Percentiles rank a stretch among this genome's conserved stretches.
Conservation (phyloP, 2,329 filamentous ascomycete genomes). For the Blumeria graminis region DNA sequence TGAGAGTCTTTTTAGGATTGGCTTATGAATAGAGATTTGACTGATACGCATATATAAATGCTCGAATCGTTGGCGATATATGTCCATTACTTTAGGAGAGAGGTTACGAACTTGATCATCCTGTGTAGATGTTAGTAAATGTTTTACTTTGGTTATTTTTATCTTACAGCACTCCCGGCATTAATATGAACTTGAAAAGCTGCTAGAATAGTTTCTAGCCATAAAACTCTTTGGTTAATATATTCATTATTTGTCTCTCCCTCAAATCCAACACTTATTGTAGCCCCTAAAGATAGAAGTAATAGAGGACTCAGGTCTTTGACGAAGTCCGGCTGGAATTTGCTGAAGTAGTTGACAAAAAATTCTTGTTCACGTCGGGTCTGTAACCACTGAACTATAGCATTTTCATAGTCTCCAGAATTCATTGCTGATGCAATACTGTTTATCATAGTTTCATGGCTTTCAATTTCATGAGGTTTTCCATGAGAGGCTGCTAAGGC, state of each 20-base stretch:
- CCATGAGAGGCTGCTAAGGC: conserved; percentile 15
- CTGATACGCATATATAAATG: conserved; percentile 26
- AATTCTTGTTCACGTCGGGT: conserved; percentile 36
- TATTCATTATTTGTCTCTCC: conserved; percentile 17
- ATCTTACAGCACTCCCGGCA: conserved; percentile 15
- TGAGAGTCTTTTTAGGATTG: conserved; percentile 23
- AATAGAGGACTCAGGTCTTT: conserved; percentile 34
- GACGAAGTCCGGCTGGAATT: conserved; percentile 27
- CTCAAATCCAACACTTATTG: conserved; percentile 32
- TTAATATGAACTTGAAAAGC: conserved; percentile 19
- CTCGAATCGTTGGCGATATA: conserved; percentile 27
- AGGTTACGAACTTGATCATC: conserved; percentile 30
- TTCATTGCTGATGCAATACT: conserved; percentile 38
- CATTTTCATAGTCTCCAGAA: conserved; percentile 34
- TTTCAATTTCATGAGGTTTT: conserved; percentile 23
- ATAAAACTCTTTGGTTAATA: conserved; percentile 30
- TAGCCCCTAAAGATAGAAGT: conserved; percentile 38
- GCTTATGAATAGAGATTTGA: conserved; percentile 22
- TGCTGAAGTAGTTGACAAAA: conserved; percentile 30
- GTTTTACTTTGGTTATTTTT: not conserved
- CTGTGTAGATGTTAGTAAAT: conserved; percentile 17
- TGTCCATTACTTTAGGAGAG: conserved; percentile 30
- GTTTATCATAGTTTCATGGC: conserved; percentile 30
- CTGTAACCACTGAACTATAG: conserved; percentile 43
- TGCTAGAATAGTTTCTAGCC: conserved; percentile 35